Percentiles rank a stretch among this genome's conserved stretches.
Conservation (phyloP, 164 flowering plant genomes). For the Vitis rotundifolia region DNA sequence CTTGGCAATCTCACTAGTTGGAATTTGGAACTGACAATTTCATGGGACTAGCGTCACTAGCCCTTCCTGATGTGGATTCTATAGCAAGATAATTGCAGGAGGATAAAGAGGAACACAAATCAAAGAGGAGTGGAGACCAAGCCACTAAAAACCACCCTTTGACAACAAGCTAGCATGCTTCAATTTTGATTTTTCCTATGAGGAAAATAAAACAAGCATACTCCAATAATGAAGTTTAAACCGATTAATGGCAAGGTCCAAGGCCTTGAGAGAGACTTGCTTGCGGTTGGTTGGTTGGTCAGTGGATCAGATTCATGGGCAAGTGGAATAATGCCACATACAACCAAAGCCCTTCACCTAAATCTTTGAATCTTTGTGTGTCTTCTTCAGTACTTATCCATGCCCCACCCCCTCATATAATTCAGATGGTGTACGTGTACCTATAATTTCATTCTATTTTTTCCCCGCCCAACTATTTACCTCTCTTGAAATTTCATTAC, state of each 20-base stretch:
- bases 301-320: constrained; percentile 33
- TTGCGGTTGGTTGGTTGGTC: constrained; percentile 7
- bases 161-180: background rate
- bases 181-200: too few species aligned
- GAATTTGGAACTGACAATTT: too few species aligned
- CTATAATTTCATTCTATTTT: too few species aligned
- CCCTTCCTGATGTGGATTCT: too few species aligned
- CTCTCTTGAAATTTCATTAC: too few species aligned
- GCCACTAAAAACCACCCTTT: constrained; percentile 10
- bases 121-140: constrained; percentile 2
- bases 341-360: background rate
- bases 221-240: constrained; percentile 3
- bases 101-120: background rate
- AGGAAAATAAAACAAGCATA: constrained; percentile 6
- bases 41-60: too few species aligned
- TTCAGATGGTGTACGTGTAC: too few species aligned
- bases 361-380: too few species aligned
- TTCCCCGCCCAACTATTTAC: too few species aligned
- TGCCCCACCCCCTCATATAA: too few species aligned
- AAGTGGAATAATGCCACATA: constrained; percentile 27
- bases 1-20: too few species aligned
- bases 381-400: too few species aligned
- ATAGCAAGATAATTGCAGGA: background rate
- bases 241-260: constrained; percentile 5
- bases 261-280: constrained; percentile 15